Base-by-base conservation (phyloP, 805 yeast genomes). In the Wickerhamiella slavikovae region DNA sequence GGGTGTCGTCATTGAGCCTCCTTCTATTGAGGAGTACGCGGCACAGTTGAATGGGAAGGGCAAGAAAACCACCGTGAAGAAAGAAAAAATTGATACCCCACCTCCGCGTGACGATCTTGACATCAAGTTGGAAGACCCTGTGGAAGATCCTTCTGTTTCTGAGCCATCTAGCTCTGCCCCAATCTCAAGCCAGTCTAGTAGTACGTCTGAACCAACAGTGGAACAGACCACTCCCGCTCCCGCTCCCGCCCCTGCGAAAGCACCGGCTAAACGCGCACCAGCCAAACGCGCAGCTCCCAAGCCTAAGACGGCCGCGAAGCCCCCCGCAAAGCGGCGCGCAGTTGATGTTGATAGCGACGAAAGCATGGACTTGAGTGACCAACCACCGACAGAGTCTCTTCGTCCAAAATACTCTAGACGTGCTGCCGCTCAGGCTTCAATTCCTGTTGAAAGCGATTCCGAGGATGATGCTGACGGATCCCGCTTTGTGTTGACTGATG, bases 191-290 rank as follows among this genome's bases (percentile, higher is more conserved):
- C 31, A 17, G 25, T n/a, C 33, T 10, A 20, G 7, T 28, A 24
- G 30, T 3, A 21, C 25, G 6, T 28, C 29, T 11, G 23, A 29
- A 17, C 25, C 29, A 17, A 29, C 22, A 15, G 27, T 25, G 23
- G 22, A 33, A 10, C 35, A 41, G 15, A 40, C 43, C 22, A 38
- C 46, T 8, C 43, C 45, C 24, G 25, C 40, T 9, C 49, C 49
- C 32, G 41, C 45, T 15, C 36, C 42, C 11, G 40, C 43, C 24
- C 35, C 46, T 2, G 42, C 45, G 26, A 37, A 45, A 15, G 28
- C 38, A 3, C 29, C 45, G 5, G 45, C 40, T 33, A 34, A 25
- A 19, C 24, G 25, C 29, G 25, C 17, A 4, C 16, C 24, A 17
- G 24, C 15, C 20, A 22, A 16, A 7, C 27, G 16, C 15, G 26